Percentiles rank a stretch among this genome's conserved stretches.
Evolutionary conservation across 148 eudicot species (phyloP).

Genomic region (Beta vulgaris): DNA sequence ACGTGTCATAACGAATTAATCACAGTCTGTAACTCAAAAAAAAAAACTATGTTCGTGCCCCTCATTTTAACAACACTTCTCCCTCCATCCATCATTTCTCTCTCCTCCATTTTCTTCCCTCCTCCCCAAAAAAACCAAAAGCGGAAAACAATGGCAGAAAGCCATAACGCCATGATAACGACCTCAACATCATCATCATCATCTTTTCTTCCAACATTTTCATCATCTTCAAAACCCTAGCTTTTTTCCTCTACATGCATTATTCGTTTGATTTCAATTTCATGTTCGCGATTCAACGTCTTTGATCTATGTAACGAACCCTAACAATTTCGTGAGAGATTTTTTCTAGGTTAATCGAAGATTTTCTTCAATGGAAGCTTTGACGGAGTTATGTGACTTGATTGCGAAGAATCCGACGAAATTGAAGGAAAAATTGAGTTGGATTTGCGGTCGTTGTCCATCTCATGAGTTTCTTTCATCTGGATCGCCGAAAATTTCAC

Average conservation of each 20-base stretch:
- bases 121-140: slow-evolving; percentile 1
- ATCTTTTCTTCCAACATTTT: not conserved
- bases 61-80: not conserved
- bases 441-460: slow-evolving; percentile 83
- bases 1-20: not conserved
- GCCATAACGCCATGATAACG: slow-evolving; percentile 18
- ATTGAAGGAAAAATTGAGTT: slow-evolving; percentile 60
- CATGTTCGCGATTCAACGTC: not conserved
- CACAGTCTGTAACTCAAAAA: not conserved
- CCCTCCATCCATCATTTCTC: not conserved
- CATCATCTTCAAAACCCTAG: slow-evolving; percentile 11
- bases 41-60: slow-evolving; percentile 1
- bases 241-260: not conserved
- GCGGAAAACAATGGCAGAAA: slow-evolving; percentile 8
- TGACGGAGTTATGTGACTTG: slow-evolving; percentile 81
- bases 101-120: not conserved
- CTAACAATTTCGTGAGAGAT: slow-evolving; percentile 2
- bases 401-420: slow-evolving; percentile 61
- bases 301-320: not conserved
- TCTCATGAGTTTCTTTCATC: slow-evolving; percentile 44
- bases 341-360: not conserved
- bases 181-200: slow-evolving; percentile 1
- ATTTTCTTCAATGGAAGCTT: slow-evolving; percentile 59
- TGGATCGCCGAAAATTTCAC: slow-evolving; percentile 61
- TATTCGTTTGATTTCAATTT: too few species aligned